These are phyloP conservation scores for Fusarium fujikuroi DNA, from an alignment of 2,329 filamentous ascomycete genomes.

Conservation along the genomic window DNA sequence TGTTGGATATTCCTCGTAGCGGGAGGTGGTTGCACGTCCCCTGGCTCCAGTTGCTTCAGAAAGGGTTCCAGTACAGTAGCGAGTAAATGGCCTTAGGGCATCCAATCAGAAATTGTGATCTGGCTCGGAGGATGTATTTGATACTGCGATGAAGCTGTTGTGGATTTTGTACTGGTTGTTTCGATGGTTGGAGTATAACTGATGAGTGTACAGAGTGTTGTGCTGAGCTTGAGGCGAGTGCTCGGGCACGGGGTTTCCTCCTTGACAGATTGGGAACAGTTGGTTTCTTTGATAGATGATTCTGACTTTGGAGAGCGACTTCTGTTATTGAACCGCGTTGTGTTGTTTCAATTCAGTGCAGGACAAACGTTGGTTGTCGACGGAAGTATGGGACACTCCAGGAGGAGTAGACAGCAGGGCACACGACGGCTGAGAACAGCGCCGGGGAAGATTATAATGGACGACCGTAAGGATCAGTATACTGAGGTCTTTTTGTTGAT, in stretches of 20 bases:
- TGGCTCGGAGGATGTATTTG: fast-evolving
- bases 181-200: background rate
- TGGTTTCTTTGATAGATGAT: fast-evolving
- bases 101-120: fast-evolving
- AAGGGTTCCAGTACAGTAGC: background rate
- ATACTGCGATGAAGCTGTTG: fast-evolving
- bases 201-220: background rate
- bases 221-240: background rate
- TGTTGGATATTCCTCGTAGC: background rate
- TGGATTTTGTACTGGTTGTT: background rate
- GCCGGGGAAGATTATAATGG: too few relatives aligned
- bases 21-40: background rate
- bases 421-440: background rate
- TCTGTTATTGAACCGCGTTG: background rate
- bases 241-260: background rate
- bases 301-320: fast-evolving
- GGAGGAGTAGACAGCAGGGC: background rate
- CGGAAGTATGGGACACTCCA: background rate
- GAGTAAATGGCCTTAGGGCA: background rate
- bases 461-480: fast-evolving
- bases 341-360: background rate
- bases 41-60: background rate
- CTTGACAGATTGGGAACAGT: fast-evolving
- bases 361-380: background rate
- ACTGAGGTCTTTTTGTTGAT: fast-evolving